These are phyloP conservation scores for Penicillium sp. DNA, from an alignment of 2,329 filamentous ascomycete genomes.

Conservation along the genomic window DNA sequence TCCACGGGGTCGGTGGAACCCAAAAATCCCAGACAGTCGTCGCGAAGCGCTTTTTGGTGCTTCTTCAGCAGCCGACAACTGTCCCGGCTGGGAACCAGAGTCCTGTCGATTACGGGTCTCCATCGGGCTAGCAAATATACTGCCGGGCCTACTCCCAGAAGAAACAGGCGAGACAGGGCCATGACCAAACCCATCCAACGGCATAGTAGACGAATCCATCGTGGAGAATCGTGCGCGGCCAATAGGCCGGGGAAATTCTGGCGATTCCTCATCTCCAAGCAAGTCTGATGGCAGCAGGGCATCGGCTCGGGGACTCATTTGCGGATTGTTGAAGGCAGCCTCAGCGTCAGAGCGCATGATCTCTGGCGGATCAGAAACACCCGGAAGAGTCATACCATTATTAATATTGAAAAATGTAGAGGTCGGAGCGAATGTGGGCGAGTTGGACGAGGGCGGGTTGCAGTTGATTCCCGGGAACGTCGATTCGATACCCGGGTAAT, in stretches of 20 bases:
- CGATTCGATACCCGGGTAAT: conserved; percentile 42
- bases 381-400: conserved; percentile 61
- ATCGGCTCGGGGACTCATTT: conserved; percentile 64
- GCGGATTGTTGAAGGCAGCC: conserved; percentile 55
- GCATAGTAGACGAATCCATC: conserved; percentile 29
- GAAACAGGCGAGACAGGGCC: conserved; percentile 48
- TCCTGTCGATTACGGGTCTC: conserved; percentile 43
- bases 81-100: conserved; percentile 33
- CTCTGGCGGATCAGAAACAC: conserved; percentile 41
- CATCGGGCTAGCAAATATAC: conserved; percentile 48
- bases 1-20: conserved; percentile 59
- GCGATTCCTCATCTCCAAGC: conserved; percentile 55
- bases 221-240: conserved; percentile 31
- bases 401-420: conserved; percentile 62
- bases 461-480: conserved; percentile 46
- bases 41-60: conserved; percentile 48
- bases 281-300: conserved; percentile 62
- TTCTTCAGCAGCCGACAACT: conserved; percentile 32
- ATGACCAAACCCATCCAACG: conserved; percentile 35
- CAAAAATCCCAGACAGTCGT: conserved; percentile 59
- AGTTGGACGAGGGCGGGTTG: conserved; percentile 50
- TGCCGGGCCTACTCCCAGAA: conserved; percentile 44
- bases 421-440: conserved; percentile 52
- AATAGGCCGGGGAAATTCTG: conserved; percentile 34
- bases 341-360: conserved; percentile 53